Evolutionary conservation across 805 yeast genomes (phyloP).

Genomic region (Middelhovenomyces tepae): DNA sequence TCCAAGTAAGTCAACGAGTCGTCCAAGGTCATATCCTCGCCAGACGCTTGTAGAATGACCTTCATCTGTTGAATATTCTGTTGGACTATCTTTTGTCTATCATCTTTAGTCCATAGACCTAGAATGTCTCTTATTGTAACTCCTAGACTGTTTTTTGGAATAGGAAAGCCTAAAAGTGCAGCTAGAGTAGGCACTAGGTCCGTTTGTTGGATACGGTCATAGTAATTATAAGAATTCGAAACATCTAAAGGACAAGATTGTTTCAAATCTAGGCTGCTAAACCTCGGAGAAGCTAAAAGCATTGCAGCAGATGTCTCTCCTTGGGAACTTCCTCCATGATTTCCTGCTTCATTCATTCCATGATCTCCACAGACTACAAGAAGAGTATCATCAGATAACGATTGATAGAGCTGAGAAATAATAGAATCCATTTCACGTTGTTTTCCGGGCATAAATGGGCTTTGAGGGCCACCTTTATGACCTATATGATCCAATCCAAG

Average conservation of each 20-base stretch:
- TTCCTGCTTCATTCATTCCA: slow-evolving; percentile 93
- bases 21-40: slow-evolving; percentile 7
- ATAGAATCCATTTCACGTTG: slow-evolving; percentile 81
- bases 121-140: slow-evolving; percentile 52
- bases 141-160: slow-evolving; percentile 72
- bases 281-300: slow-evolving; percentile 55
- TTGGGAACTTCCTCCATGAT: slow-evolving; percentile 90
- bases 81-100: slow-evolving; percentile 44
- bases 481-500: slow-evolving; percentile 96
- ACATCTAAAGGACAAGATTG: slow-evolving; percentile 3
- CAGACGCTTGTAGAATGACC: slow-evolving; percentile 18
- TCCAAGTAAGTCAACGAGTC: no score
- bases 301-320: slow-evolving; percentile 91
- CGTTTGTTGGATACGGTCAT: slow-evolving; percentile 48
- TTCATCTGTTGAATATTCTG: slow-evolving; percentile 29
- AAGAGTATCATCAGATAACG: slow-evolving; percentile 42
- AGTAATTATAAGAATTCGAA: slow-evolving; percentile 42
- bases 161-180: slow-evolving; percentile 50
- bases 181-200: slow-evolving; percentile 68
- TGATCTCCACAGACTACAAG: slow-evolving; percentile 84
- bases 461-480: slow-evolving; percentile 88
- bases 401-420: slow-evolving; percentile 42
- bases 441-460: slow-evolving; percentile 71
- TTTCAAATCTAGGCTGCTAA: slow-evolving; percentile 26
- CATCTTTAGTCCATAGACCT: slow-evolving; percentile 41